These are phyloP conservation scores for Sugiyamaella paludigena DNA, from an alignment of 1,139 yeast genomes.

Conservation along the genomic window DNA sequence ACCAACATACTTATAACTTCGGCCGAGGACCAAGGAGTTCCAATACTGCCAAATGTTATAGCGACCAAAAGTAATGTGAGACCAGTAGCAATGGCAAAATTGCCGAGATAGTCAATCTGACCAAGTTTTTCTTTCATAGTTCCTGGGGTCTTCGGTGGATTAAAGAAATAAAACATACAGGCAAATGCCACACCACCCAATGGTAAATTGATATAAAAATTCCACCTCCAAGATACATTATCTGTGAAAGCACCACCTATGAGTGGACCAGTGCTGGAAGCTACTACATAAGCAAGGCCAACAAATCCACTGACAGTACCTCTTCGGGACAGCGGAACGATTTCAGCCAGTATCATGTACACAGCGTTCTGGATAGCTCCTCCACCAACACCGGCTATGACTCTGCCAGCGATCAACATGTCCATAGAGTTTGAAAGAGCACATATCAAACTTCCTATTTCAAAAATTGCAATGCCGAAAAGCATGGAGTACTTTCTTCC, in stretches of 20 bases:
- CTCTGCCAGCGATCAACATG: slow-evolving; percentile 67
- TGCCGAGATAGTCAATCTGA: slow-evolving; percentile 50
- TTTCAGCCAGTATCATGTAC: slow-evolving; percentile 57
- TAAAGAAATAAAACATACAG: slow-evolving; percentile 47
- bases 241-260: slow-evolving; percentile 66
- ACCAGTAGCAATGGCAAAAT: slow-evolving; percentile 43
- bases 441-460: slow-evolving; percentile 59
- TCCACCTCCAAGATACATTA: slow-evolving; percentile 72
- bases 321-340: slow-evolving; percentile 58
- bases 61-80: slow-evolving; percentile 48
- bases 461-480: slow-evolving; percentile 56
- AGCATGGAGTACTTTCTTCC: slow-evolving; percentile 57
- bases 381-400: slow-evolving; percentile 73
- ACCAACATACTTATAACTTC: slow-evolving; percentile 54
- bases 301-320: slow-evolving; percentile 52
- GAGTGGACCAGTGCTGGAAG: slow-evolving; percentile 64
- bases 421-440: slow-evolving; percentile 58
- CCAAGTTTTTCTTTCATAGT: slow-evolving; percentile 43
- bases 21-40: slow-evolving; percentile 53
- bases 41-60: slow-evolving; percentile 50
- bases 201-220: slow-evolving; percentile 70
- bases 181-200: slow-evolving; percentile 57
- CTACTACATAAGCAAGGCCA: slow-evolving; percentile 53
- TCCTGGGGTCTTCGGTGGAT: slow-evolving; percentile 51
- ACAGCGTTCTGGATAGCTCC: slow-evolving; percentile 65